phyloP scores from a whole-genome alignment of 495 filamentous ascomycete species.

The Aspergillus hancockii region DNA sequence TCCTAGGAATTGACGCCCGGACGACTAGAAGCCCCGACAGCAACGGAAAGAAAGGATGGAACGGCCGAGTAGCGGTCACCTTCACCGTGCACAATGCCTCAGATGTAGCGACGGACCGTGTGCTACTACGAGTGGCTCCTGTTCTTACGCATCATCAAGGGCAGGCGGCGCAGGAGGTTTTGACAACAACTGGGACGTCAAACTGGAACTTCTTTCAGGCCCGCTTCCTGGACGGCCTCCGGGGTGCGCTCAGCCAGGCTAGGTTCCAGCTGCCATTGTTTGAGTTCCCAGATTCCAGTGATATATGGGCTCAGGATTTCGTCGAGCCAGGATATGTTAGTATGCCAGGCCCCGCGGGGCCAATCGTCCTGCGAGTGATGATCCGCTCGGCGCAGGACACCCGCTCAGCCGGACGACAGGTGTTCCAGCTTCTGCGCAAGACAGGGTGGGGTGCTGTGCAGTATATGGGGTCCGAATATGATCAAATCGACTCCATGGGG shows the following conservation, averaged over 20 bases:
- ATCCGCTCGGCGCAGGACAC: constrained; percentile 8
- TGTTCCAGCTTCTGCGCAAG: constrained; percentile 8
- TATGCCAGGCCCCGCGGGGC: constrained; percentile 13
- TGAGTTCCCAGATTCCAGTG: background rate
- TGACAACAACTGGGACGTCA: background rate
- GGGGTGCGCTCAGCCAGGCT: background rate
- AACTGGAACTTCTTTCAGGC: background rate
- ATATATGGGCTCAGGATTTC: constrained; percentile 16
- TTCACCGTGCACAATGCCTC: constrained; percentile 6
- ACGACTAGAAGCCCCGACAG: background rate
- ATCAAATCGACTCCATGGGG: constrained; percentile 9
- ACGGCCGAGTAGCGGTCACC: constrained; percentile 4
- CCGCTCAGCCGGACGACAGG: constrained; percentile 4
- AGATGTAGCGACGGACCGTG: constrained; percentile 20
- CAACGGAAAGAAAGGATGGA: background rate
- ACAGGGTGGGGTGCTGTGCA: background rate
- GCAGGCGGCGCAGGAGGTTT: constrained; percentile 3
- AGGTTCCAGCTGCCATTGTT: background rate
- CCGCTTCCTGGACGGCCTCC: constrained; percentile 4
- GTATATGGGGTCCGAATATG: too few relatives aligned
- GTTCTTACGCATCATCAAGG: constrained; percentile 11
- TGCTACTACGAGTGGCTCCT: constrained; percentile 13
- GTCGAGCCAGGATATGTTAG: constrained; percentile 12
- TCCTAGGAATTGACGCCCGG: background rate
- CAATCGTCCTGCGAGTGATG: constrained; percentile 10